These are phyloP conservation scores for Starmerella potacharoeniae DNA, from an alignment of 805 yeast species.

Conservation along the genomic window DNA sequence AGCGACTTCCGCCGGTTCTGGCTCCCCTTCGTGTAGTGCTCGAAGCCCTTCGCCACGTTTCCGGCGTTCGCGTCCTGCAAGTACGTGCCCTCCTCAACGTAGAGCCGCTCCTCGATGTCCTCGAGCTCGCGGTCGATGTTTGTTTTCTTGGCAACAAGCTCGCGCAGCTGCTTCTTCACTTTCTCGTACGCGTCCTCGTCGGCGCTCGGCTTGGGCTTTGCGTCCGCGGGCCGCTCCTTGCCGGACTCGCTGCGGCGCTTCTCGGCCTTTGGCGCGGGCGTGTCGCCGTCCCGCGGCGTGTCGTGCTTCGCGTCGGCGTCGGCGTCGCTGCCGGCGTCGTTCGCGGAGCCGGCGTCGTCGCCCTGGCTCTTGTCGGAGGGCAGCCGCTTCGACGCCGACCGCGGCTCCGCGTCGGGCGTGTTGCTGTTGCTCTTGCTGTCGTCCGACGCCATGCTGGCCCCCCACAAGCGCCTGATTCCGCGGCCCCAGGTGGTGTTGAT, in stretches of 20 bases:
- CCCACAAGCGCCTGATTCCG: no score
- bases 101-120: slow-evolving; percentile 67
- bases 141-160: slow-evolving; percentile 49
- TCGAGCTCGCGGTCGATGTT: slow-evolving; percentile 44
- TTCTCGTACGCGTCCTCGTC: slow-evolving; percentile 44
- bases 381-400: background rate
- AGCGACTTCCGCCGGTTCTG: slow-evolving; percentile 40
- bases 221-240: background rate
- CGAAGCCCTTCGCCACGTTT: slow-evolving; percentile 85
- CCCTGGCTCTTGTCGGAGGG: background rate
- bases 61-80: slow-evolving; percentile 63
- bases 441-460: background rate
- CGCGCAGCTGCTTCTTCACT: slow-evolving; percentile 54
- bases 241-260: background rate
- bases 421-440: background rate
- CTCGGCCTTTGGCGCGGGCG: background rate
- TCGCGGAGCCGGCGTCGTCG: no score
- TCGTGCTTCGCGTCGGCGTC: background rate
- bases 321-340: no score
- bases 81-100: slow-evolving; percentile 65
- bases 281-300: background rate
- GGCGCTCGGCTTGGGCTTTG: background rate
- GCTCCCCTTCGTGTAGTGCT: slow-evolving; percentile 50
- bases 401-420: background rate
- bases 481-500: no score